Evolutionary conservation across 2,329 filamentous ascomycete species (phyloP).

Genomic region (Aureobasidium vineae): DNA sequence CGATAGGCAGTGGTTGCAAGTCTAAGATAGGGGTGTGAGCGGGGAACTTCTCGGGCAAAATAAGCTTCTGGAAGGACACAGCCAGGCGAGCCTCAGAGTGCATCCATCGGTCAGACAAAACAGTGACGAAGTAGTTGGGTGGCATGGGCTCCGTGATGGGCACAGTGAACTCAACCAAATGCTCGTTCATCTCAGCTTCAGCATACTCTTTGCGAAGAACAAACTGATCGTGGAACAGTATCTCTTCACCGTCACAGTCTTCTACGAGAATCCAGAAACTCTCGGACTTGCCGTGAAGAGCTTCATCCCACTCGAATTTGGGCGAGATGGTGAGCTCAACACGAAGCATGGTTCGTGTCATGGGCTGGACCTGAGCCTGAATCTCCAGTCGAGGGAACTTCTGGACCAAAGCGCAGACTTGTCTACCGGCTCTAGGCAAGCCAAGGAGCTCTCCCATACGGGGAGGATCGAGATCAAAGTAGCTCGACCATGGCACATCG

Average conservation of each 20-base stretch:
- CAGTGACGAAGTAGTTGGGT: slow-evolving; percentile 95
- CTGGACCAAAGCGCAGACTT: slow-evolving; percentile 79
- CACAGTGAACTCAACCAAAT: slow-evolving; percentile 93
- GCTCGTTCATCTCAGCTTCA: slow-evolving; percentile 80
- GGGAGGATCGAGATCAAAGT: slow-evolving; percentile 94
- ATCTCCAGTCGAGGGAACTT: slow-evolving; percentile 94
- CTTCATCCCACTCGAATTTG: slow-evolving; percentile 94
- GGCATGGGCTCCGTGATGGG: slow-evolving; percentile 97
- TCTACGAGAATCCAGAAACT: slow-evolving; percentile 97
- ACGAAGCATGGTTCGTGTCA: slow-evolving; percentile 89
- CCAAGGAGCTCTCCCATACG: slow-evolving; percentile 94
- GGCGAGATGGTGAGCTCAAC: slow-evolving; percentile 89
- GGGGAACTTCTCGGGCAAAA: slow-evolving; percentile 92
- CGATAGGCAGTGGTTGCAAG: slow-evolving; percentile 84
- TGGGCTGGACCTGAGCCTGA: slow-evolving; percentile 88
- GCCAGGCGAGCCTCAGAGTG: slow-evolving; percentile 91
- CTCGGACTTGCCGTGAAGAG: slow-evolving; percentile 81
- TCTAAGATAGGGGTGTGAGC: slow-evolving; percentile 90
- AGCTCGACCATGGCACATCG: slow-evolving; percentile 87
- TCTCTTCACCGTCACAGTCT: slow-evolving; percentile 95
- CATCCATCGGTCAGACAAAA: slow-evolving; percentile 97
- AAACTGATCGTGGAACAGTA: slow-evolving; percentile 93
- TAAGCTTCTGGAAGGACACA: slow-evolving; percentile 91
- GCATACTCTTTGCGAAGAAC: slow-evolving; percentile 88
- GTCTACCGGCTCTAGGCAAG: slow-evolving; percentile 80